Base-by-base conservation (phyloP, 345 rosid genomes). In the Geranium brycei region DNA sequence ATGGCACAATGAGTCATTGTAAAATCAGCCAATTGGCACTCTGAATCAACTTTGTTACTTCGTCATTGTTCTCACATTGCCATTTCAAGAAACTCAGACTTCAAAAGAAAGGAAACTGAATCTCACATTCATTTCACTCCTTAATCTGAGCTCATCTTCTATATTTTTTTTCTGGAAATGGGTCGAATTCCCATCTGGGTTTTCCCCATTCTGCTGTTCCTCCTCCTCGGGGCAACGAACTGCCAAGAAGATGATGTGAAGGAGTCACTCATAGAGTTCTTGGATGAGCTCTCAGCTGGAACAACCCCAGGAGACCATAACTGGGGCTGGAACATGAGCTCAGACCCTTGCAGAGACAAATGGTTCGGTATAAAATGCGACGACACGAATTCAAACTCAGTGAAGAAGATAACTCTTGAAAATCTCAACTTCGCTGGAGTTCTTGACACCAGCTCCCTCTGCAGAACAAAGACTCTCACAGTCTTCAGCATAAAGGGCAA, bases 301-400 rank as follows among this genome's bases (percentile, higher is more conserved):
- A 77, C 63, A 60, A 66, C 17, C 12, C 60, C 19, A 7, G 68
- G 61, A 16, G 71, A 59, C 18, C 32, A 7, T 4, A 71, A 31
- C 6, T 80, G 76, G 77, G 88, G 84, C 17, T 86, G 91, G 88
- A 76, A 72, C 74, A 31, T 28, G 31, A 70, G 66, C 67, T 79
- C 84, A 13, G 87, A 80, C 69, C 92, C 89, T 58, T 83, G 89
- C 73, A 51, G 5, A 19, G 76, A 65, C 71, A 70, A 65, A 53
- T 83, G 87, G 92, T 23, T 1, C 32, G 89, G 87, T 2, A 78
- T 83, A 23, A 38, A 11, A 0, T 83, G 89, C 32, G 74, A 73
- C 31, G 74, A 71, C 61, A 31, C 16, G 3, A 17, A 19, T 15
- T 63, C 35, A 14, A 64, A 60, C 19, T 55, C 57, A 10, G 82